Evolutionary conservation across 768 basidiomycete genomes (phyloP).

Genomic region (Leccinum incarnatum): DNA sequence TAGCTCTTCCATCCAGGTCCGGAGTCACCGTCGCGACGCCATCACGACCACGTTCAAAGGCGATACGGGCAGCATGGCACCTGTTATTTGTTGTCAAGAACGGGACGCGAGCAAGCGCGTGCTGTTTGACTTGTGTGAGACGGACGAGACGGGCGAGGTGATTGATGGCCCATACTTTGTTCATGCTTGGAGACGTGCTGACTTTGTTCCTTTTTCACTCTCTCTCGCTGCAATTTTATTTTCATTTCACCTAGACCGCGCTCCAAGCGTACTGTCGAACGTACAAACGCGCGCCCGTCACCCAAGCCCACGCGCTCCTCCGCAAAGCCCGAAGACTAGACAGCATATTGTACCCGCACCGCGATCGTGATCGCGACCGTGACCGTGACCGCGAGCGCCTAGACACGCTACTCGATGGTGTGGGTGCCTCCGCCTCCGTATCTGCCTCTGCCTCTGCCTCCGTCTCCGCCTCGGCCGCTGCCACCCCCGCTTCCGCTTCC

Average conservation of each 20-base stretch:
- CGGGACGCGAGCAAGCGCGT: conserved; percentile 64
- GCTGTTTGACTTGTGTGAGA: conserved; percentile 83
- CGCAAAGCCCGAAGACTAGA: conserved; percentile 90
- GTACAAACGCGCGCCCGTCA: conserved; percentile 76
- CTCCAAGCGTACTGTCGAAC: conserved; percentile 82
- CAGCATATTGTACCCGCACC: conserved; percentile 52
- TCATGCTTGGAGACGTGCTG: background rate
- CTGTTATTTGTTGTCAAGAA: conserved; percentile 75
- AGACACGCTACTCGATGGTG: background rate
- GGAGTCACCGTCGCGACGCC: conserved; percentile 69
- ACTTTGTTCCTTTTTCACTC: background rate
- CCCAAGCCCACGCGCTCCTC: conserved; percentile 78
- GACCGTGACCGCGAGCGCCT: background rate
- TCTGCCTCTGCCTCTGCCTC: background rate
- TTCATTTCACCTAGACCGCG: conserved; percentile 57
- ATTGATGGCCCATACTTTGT: conserved; percentile 16
- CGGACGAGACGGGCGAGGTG: conserved; percentile 79
- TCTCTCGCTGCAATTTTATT: background rate
- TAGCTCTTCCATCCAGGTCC: conserved; percentile 49
- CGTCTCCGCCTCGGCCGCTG: background rate
- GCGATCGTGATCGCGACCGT: conserved; percentile 1
- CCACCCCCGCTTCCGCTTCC: background rate
- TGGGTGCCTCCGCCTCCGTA: background rate
- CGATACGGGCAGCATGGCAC: conserved; percentile 73
- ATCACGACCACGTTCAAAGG: conserved; percentile 72